Evolutionary conservation across 148 eudicot genomes (phyloP).

Genomic region (Rhododendron ferrugineum): DNA sequence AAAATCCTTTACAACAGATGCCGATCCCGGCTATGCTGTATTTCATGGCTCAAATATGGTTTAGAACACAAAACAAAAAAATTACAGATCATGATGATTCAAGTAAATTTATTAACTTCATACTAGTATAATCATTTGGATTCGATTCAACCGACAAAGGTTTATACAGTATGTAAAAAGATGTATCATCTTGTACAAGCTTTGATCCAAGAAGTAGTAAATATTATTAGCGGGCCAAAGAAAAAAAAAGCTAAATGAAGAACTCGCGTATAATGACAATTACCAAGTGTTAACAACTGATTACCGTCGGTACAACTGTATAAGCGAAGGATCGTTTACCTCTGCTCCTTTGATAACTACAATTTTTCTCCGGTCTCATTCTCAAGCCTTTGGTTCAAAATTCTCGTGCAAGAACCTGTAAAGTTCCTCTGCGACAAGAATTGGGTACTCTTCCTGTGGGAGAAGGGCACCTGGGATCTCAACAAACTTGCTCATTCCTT

Average conservation of each 20-base stretch:
- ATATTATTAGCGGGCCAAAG: background rate
- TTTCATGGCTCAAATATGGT: background rate
- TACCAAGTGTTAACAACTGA: background rate
- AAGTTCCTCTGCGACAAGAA: conserved; percentile 65
- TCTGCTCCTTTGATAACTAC: background rate
- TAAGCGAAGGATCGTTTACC: background rate
- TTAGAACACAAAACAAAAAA: background rate
- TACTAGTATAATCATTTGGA: background rate
- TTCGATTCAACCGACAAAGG: background rate
- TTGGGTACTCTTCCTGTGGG: conserved; percentile 93
- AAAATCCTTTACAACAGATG: background rate
- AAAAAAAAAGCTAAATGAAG: background rate
- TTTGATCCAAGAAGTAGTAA: background rate
- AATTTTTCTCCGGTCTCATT: background rate
- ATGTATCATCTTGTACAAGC: background rate
- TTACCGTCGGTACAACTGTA: background rate
- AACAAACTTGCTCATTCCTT: conserved; percentile 75
- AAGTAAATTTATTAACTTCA: background rate
- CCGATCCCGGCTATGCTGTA: background rate
- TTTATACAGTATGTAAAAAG: background rate
- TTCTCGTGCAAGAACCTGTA: conserved; percentile 61
- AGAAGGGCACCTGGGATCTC: conserved; percentile 94
- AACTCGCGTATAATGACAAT: background rate
- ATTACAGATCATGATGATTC: background rate
- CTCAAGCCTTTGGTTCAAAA: conserved; percentile 20